Percentiles rank a stretch among this genome's conserved stretches.
phyloP scores from a whole-genome alignment of 2,329 filamentous ascomycete species.

The Thermomyces lanuginosus region DNA sequence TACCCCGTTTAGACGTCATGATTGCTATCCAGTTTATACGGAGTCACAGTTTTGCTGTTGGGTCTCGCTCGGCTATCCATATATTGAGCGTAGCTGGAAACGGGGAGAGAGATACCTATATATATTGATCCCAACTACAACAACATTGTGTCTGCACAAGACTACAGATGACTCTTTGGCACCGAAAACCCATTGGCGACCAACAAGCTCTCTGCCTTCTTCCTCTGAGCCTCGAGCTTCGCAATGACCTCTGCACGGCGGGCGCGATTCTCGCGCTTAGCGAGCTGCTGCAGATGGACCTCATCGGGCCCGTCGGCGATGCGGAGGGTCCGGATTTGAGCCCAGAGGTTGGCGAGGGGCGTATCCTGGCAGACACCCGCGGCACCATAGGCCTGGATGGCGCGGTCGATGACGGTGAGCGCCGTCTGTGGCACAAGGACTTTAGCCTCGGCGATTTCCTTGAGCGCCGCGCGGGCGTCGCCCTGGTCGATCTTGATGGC shows the following conservation, averaged over 20 bases:
- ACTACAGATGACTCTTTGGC: conserved; percentile 21
- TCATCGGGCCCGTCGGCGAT: conserved; percentile 92
- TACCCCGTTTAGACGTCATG: too few species aligned
- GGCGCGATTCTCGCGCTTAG: conserved; percentile 40
- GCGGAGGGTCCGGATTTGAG: conserved; percentile 61
- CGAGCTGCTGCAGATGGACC: conserved; percentile 55
- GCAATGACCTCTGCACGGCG: conserved; percentile 27
- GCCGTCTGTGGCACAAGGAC: conserved; percentile 71
- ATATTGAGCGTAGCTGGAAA: too few species aligned
- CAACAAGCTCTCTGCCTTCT: conserved; percentile 23
- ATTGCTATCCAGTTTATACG: too few species aligned
- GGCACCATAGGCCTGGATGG: conserved; percentile 81
- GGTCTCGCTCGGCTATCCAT: too few species aligned
- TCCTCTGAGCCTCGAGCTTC: conserved; percentile 28
- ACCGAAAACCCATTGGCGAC: conserved; percentile 20
- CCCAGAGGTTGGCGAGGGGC: conserved; percentile 72
- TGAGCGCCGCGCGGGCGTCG: conserved; percentile 75
- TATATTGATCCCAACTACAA: too few species aligned
- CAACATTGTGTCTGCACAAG: conserved; percentile 1
- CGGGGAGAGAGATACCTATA: too few species aligned
- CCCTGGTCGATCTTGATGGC: conserved; percentile 85
- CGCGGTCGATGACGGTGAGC: conserved; percentile 79
- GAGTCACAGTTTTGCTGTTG: too few species aligned
- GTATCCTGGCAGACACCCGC: conserved; percentile 90
- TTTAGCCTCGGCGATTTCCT: conserved; percentile 92